A percentile compares a stretch with the other conserved stretches of the same genome.
Evolutionary conservation across 768 basidiomycete species (phyloP).

Genomic region (Kwoniella dendrophila): DNA sequence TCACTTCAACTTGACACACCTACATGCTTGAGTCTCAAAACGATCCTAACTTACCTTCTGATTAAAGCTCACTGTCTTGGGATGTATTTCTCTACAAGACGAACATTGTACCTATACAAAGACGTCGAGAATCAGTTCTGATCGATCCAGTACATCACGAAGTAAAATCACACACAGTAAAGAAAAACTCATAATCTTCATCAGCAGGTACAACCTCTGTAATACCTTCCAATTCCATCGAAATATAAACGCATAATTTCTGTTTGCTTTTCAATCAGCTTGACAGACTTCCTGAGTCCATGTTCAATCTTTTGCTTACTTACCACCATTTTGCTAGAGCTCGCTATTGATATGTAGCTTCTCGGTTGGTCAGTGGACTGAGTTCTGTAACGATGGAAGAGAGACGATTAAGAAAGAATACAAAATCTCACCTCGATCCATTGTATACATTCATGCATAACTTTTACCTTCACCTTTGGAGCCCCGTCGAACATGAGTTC

Average conservation of each 20-base stretch:
- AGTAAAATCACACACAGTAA: slow-evolving; percentile 45
- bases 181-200: slow-evolving; percentile 49
- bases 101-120: slow-evolving; percentile 37
- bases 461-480: neutral
- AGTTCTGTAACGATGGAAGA: neutral
- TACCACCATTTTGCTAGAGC: slow-evolving; percentile 11
- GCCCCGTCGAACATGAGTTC: neutral
- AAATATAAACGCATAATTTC: slow-evolving; percentile 51
- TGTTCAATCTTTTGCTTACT: neutral
- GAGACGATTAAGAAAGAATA: neutral
- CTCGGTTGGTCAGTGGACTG: neutral
- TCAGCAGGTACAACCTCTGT: slow-evolving; percentile 47
- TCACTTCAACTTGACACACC: neutral
- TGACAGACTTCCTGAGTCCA: neutral
- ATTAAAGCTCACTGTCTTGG: slow-evolving; percentile 51
- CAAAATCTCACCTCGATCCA: no score
- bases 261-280: slow-evolving; percentile 10
- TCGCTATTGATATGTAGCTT: neutral
- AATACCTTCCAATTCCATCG: slow-evolving; percentile 55
- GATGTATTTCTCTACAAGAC: slow-evolving; percentile 49
- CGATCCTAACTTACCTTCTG: slow-evolving; percentile 33
- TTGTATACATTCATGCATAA: no score
- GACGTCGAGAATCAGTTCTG: neutral
- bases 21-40: neutral
- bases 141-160: neutral